Conservation (phyloP, 1,284 basidiomycete genomes). For the Bjerkandera adusta region DNA sequence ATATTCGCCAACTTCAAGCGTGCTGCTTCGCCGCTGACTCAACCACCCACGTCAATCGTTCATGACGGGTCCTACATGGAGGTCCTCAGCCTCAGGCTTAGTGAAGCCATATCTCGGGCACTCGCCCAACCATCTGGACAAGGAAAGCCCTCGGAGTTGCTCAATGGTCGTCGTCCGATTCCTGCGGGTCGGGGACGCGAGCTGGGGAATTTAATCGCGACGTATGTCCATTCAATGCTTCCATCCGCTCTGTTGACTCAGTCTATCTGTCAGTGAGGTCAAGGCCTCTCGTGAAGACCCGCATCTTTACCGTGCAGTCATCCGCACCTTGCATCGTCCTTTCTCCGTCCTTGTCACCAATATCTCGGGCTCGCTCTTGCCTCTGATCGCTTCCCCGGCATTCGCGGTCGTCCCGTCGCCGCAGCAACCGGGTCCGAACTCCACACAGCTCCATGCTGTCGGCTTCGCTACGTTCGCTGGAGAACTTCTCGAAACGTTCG, state of each 20-base stretch:
- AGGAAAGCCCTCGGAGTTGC: slow-evolving; percentile 44
- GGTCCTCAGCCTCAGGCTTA: slow-evolving; percentile 69
- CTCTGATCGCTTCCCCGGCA: slow-evolving; percentile 59
- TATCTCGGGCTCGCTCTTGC: slow-evolving; percentile 62
- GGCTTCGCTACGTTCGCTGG: slow-evolving; percentile 65
- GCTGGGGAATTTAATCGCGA: slow-evolving; percentile 63
- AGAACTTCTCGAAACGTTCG: slow-evolving; percentile 68
- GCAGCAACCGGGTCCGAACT: slow-evolving; percentile 51
- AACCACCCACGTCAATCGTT: slow-evolving; percentile 43
- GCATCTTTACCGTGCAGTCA: slow-evolving; percentile 64
- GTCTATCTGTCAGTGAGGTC: slow-evolving; percentile 54
- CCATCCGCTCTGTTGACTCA: slow-evolving; percentile 18
- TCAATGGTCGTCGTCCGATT: slow-evolving; percentile 65
- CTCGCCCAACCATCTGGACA: slow-evolving; percentile 61
- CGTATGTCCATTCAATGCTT: slow-evolving; percentile 43
- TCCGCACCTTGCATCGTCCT: slow-evolving; percentile 71
- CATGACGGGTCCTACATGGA: slow-evolving; percentile 80
- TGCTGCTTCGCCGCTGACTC: slow-evolving; percentile 28
- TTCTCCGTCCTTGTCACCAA: slow-evolving; percentile 71
- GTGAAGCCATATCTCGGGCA: slow-evolving; percentile 77
- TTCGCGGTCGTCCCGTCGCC: slow-evolving; percentile 55
- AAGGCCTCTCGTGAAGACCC: slow-evolving; percentile 58
- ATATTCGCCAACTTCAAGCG: slow-evolving; percentile 49
- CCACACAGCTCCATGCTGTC: slow-evolving; percentile 70
- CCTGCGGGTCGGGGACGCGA: slow-evolving; percentile 65